Evolutionary conservation across 2,329 filamentous ascomycete genomes (phyloP), one percentile per base, ranked within the genome.

Genomic region (Aspergillus novoparasiticus): DNA sequence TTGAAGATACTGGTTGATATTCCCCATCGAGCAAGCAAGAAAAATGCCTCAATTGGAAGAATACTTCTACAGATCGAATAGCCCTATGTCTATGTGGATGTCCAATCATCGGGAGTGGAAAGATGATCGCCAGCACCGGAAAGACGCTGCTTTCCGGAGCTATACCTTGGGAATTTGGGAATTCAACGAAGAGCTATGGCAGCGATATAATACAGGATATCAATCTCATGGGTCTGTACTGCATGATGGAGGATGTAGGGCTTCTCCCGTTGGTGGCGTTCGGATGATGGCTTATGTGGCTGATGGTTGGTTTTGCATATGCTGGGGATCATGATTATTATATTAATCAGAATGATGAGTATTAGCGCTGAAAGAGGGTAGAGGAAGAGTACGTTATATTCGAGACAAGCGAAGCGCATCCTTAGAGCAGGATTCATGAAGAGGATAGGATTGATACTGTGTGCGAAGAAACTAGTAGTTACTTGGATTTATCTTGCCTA

Each of bases 81-180:
- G 51, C 32, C n/a, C 14, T n/a, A 14, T 54, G 9, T 54, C 51
- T n/a, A 36, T 54, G n/a, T 54, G 51, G 51, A 36, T 54, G 51
- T 54, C 51, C 3, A 30, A 54, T 21, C 51, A 32, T 14, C 30
- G 51, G 4, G 30, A 5, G 4, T 54, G 51, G 30, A 30, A 34
- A 12, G 19, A 23, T 23, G n/a, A 14, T 54, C 30, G 30, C n/a
- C 16, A 34, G 2, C 4, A n/a, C 51, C 30, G 26, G 51, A 36
- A 36, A 23, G 30, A 54, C 0, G 51, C 9, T n/a, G 28, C 1
- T 6, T 21, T 34, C 6, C 8, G 32, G 50, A 36, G 51, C 51
- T 54, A 54, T 36, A 54, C 30, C 4, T 34, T 11, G 0, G 51
- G 51, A 9, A 54, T 54, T 9, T 54, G 51, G 51, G 30, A 54